phyloP scores from a whole-genome alignment of 2,329 filamentous ascomycete species.

The Epichloe uncinata region DNA sequence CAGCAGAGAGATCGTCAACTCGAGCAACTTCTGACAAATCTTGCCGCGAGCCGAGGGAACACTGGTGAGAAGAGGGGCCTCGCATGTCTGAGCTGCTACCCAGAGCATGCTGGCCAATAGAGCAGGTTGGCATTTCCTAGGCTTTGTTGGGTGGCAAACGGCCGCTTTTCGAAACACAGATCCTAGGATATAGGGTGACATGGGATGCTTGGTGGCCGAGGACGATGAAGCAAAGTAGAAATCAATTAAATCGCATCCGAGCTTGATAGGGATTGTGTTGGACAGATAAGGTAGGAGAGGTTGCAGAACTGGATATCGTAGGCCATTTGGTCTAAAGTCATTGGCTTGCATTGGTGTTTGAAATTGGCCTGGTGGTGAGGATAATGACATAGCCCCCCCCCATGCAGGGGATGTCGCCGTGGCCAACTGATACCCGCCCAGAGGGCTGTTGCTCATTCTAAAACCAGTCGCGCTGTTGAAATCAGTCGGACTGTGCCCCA shows the following conservation, averaged over 20 bases:
- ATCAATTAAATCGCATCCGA: constrained; percentile 83
- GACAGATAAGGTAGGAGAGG: constrained; percentile 75
- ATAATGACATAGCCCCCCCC: constrained; percentile 36
- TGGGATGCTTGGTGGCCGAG: constrained; percentile 72
- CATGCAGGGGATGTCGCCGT: constrained; percentile 53
- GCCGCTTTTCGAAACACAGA: constrained; percentile 83
- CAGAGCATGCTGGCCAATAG: constrained; percentile 87
- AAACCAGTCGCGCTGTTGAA: constrained; percentile 36
- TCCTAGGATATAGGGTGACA: constrained; percentile 79
- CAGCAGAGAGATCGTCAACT: constrained; percentile 71
- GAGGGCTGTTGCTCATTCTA: constrained; percentile 40
- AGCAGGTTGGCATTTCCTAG: constrained; percentile 70
- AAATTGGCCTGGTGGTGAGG: constrained; percentile 43
- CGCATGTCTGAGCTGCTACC: constrained; percentile 85
- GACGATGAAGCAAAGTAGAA: constrained; percentile 85
- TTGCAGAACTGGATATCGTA: constrained; percentile 76
- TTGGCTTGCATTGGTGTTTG: constrained; percentile 46
- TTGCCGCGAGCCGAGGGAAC: constrained; percentile 72
- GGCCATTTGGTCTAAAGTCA: constrained; percentile 38
- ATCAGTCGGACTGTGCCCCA: constrained; percentile 38
- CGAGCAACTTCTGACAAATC: constrained; percentile 77
- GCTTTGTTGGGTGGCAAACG: constrained; percentile 69
- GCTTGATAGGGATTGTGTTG: constrained; percentile 61
- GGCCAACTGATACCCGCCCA: constrained; percentile 42
- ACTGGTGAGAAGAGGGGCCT: constrained; percentile 71